phyloP scores from a whole-genome alignment of 306 rosid genomes.

The Cucurbita pepo region DNA sequence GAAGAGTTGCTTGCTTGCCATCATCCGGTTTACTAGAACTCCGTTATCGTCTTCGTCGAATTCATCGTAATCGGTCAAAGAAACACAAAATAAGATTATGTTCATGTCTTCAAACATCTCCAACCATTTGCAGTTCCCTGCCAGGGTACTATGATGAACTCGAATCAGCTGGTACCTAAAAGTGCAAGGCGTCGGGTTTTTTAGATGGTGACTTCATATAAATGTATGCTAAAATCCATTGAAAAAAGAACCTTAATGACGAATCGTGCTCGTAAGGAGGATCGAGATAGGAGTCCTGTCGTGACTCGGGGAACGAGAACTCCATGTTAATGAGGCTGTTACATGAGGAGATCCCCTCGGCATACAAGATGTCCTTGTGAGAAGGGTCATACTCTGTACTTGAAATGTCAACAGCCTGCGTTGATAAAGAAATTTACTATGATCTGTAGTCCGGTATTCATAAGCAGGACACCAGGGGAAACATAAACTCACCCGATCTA shows the following conservation, averaged over 20 bases:
- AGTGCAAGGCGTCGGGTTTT: background rate
- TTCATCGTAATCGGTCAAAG: slow-evolving; percentile 56
- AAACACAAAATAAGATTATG: slow-evolving; percentile 36
- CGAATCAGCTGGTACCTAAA: slow-evolving; percentile 50
- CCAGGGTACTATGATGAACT: slow-evolving; percentile 43
- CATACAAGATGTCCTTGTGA: slow-evolving; percentile 57
- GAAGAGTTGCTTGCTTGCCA: slow-evolving; percentile 49
- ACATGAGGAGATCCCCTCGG: slow-evolving; percentile 52
- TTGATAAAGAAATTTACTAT: background rate
- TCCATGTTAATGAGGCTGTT: slow-evolving; percentile 45
- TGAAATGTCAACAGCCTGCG: slow-evolving; percentile 60
- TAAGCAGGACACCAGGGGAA: background rate
- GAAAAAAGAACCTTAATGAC: slow-evolving; percentile 28
- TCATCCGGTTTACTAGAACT: slow-evolving; percentile 38
- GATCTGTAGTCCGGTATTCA: background rate
- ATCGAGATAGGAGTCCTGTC: slow-evolving; percentile 20
- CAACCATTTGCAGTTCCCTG: slow-evolving; percentile 54
- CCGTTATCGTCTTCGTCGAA: slow-evolving; percentile 26
- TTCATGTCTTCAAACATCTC: slow-evolving; percentile 54
- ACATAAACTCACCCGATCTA: too few species aligned
- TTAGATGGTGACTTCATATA: background rate
- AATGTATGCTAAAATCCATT: background rate
- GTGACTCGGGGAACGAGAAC: slow-evolving; percentile 31
- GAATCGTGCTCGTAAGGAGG: slow-evolving; percentile 23
- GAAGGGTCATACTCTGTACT: slow-evolving; percentile 43